Conservation (phyloP, 1,284 basidiomycete species). For the Malassezia caprae region DNA sequence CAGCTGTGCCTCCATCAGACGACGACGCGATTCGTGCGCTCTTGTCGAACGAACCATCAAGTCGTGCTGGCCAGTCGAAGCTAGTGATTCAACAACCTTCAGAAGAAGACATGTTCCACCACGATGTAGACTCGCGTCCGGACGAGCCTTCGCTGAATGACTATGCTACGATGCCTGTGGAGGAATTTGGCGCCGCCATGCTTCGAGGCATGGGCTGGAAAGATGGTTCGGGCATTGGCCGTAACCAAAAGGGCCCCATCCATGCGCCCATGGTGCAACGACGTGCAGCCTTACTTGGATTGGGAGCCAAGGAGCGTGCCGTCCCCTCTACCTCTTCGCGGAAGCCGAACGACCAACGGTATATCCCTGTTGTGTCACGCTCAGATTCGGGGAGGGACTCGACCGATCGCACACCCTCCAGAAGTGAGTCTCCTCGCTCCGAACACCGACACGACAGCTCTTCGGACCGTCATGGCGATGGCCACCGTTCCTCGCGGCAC, state of each 20-base stretch:
- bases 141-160: constrained; percentile 62
- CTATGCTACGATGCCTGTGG: constrained; percentile 80
- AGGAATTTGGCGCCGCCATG: constrained; percentile 84
- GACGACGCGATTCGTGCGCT: constrained; percentile 27
- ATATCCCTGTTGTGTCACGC: constrained; percentile 2
- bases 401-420: neutral
- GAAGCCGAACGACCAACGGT: neutral
- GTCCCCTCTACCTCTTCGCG: neutral
- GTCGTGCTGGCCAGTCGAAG: neutral
- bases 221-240: constrained; percentile 60
- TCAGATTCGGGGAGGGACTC: neutral
- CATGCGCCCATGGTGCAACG: constrained; percentile 35
- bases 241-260: constrained; percentile 31
- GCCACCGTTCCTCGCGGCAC: neutral
- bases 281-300: constrained; percentile 34
- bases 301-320: constrained; percentile 40
- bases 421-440: neutral
- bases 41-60: constrained; percentile 14
- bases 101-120: constrained; percentile 30
- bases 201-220: constrained; percentile 96
- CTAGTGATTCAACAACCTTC: constrained; percentile 26
- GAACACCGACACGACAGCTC: neutral
- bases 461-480: neutral
- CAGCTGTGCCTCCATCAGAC: constrained; percentile 12
- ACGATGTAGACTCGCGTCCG: constrained; percentile 36